Evolutionary conservation across 352 stramenopile genomes (phyloP).

Genomic region (Pythium aphanidermatum): DNA sequence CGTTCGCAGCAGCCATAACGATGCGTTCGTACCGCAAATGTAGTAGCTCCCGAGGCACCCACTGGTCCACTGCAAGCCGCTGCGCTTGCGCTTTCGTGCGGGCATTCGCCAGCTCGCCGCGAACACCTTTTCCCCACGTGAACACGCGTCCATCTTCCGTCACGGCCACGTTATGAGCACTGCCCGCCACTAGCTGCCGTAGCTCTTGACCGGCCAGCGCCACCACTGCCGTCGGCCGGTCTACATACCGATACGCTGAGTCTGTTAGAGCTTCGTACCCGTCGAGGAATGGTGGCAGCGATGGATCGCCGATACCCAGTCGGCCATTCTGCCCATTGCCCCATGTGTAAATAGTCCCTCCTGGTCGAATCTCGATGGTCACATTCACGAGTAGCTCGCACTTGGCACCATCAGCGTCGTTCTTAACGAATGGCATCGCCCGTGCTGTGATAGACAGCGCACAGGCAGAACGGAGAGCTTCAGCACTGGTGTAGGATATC

Average conservation of each 20-base stretch:
- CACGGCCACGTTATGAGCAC: constrained; percentile 46
- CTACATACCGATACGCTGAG: constrained; percentile 47
- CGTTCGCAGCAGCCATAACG: constrained; percentile 40
- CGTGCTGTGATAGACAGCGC: constrained; percentile 14
- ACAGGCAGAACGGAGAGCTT: constrained; percentile 23
- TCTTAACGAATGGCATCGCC: constrained; percentile 23
- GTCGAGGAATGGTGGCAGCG: constrained; percentile 28
- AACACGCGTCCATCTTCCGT: constrained; percentile 44
- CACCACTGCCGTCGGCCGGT: constrained; percentile 30
- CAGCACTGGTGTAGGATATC: constrained; percentile 25
- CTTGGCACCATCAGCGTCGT: constrained; percentile 14
- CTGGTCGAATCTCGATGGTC: constrained; percentile 34
- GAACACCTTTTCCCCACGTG: constrained; percentile 46
- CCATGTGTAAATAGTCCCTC: constrained; percentile 63
- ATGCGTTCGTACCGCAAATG: constrained; percentile 49
- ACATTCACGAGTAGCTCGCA: constrained; percentile 45
- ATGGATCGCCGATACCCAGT: constrained; percentile 36
- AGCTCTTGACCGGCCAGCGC: constrained; percentile 44
- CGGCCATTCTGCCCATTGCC: constrained; percentile 52
- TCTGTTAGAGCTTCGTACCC: constrained; percentile 73
- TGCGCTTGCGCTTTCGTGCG: constrained; percentile 1
- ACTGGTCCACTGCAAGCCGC: constrained; percentile 24
- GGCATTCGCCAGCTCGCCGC: constrained; percentile 38
- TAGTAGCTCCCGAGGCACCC: constrained; percentile 32
- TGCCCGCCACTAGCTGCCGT: constrained; percentile 39